Conservation (phyloP, 1,139 yeast genomes). For the Ogataea hybrid region DNA sequence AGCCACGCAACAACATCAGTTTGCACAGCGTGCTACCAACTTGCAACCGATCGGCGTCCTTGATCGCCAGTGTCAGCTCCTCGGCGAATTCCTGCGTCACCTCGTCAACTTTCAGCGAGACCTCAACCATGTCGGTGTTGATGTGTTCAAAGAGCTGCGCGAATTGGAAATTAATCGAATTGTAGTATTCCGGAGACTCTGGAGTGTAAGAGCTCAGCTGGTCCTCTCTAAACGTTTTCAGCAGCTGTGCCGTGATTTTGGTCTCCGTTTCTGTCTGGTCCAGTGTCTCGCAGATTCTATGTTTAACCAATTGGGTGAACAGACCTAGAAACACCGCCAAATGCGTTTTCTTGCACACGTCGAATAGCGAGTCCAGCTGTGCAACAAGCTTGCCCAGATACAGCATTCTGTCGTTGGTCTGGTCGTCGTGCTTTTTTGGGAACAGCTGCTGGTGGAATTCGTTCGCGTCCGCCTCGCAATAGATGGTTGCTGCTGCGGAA, state of each 20-base stretch:
- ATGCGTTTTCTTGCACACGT: slow-evolving; percentile 15
- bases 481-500: slow-evolving; percentile 31
- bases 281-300: slow-evolving; percentile 11
- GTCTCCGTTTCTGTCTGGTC: slow-evolving; percentile 14
- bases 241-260: slow-evolving; percentile 8
- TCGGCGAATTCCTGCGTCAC: slow-evolving; percentile 22
- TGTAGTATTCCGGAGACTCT: slow-evolving; percentile 16
- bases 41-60: slow-evolving; percentile 2
- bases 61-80: slow-evolving; percentile 15
- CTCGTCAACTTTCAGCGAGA: slow-evolving; percentile 22
- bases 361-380: slow-evolving; percentile 14
- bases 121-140: slow-evolving; percentile 17
- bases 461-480: slow-evolving; percentile 18
- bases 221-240: slow-evolving; percentile 16
- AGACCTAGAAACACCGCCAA: slow-evolving; percentile 11
- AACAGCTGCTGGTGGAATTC: slow-evolving; percentile 19
- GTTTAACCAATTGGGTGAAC: slow-evolving; percentile 8
- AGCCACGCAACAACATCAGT: slow-evolving; percentile 7
- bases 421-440: slow-evolving; percentile 18
- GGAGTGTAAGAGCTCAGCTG: slow-evolving; percentile 13
- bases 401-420: slow-evolving; percentile 16
- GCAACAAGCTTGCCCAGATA: slow-evolving; percentile 17
- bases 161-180: slow-evolving; percentile 22
- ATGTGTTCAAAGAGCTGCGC: slow-evolving; percentile 22
- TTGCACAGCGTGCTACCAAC: slow-evolving; percentile 7